Evolutionary conservation across 2,329 filamentous ascomycete species (phyloP).

Genomic region (Coniella vitis): DNA sequence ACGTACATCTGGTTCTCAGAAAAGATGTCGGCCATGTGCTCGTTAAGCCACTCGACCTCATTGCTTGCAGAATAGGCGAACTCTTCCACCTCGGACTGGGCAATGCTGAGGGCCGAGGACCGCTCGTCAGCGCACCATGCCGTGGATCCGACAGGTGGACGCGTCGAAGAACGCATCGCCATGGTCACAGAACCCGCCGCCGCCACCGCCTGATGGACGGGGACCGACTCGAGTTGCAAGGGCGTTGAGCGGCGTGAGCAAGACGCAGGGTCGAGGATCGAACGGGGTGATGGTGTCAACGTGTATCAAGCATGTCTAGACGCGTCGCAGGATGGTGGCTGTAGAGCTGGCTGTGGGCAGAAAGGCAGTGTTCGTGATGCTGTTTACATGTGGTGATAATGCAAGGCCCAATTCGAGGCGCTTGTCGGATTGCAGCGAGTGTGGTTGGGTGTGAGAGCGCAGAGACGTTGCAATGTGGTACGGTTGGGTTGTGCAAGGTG

Average conservation of each 20-base stretch:
- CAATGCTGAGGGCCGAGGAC: slow-evolving; percentile 66
- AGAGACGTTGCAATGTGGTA: neutral
- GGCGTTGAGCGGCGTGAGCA: slow-evolving; percentile 2
- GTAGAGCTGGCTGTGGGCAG: neutral
- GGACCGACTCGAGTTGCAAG: no score
- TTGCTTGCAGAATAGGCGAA: slow-evolving; percentile 88
- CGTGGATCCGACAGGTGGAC: slow-evolving; percentile 68
- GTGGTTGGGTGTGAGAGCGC: neutral
- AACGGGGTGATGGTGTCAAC: neutral
- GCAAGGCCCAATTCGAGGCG: neutral
- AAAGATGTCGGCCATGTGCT: slow-evolving; percentile 96
- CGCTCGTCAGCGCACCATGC: slow-evolving; percentile 85
- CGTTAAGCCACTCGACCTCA: slow-evolving; percentile 96
- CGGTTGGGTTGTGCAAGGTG: neutral
- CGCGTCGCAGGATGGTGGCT: neutral
- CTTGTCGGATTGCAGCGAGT: neutral
- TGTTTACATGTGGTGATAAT: neutral
- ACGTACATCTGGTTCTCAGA: slow-evolving; percentile 78
- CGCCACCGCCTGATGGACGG: no score
- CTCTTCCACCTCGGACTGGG: slow-evolving; percentile 80
- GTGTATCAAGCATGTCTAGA: slow-evolving; percentile 11
- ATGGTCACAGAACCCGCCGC: slow-evolving; percentile 18
- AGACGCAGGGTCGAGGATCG: neutral
- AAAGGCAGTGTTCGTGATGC: no score
- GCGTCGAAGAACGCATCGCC: slow-evolving; percentile 43